Conservation (phyloP, 2,329 filamentous ascomycete species). For the Alternaria arborescens region DNA sequence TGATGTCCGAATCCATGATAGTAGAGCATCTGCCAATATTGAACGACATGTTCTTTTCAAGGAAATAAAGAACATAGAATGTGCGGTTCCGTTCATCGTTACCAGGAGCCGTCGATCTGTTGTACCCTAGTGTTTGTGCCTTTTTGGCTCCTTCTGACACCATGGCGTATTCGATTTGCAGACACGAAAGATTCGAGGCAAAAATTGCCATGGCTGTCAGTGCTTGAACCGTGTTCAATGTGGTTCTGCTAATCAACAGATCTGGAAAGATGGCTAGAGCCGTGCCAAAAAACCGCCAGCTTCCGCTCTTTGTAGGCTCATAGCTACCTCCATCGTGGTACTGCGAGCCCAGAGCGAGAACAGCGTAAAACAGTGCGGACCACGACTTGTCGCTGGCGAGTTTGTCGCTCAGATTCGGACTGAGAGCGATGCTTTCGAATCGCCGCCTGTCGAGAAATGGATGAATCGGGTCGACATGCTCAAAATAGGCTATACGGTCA, state of each 20-base stretch:
- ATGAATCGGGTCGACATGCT: neutral
- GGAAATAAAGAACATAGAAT: conserved; percentile 54
- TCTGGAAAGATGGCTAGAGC: neutral
- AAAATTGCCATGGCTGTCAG: neutral
- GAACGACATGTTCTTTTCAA: conserved; percentile 52
- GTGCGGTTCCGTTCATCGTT: conserved; percentile 30
- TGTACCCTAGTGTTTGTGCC: conserved; percentile 43
- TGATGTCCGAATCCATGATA: conserved; percentile 23
- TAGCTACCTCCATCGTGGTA: neutral
- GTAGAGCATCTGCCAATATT: conserved; percentile 45
- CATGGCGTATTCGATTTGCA: neutral
- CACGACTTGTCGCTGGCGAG: neutral
- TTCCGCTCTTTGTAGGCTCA: neutral
- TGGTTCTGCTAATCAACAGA: neutral
- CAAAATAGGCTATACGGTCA: neutral
- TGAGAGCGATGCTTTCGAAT: neutral
- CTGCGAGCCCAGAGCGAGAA: neutral
- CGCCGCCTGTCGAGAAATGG: neutral
- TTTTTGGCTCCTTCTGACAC: conserved; percentile 36
- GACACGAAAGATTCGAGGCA: neutral
- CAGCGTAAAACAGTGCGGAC: neutral
- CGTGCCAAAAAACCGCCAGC: neutral
- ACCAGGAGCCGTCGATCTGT: conserved; percentile 29
- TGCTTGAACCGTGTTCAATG: neutral
- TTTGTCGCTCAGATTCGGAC: neutral